Evolutionary conservation across 345 rosid genomes (phyloP).

Genomic region (Xanthoceras sorbifolium): DNA sequence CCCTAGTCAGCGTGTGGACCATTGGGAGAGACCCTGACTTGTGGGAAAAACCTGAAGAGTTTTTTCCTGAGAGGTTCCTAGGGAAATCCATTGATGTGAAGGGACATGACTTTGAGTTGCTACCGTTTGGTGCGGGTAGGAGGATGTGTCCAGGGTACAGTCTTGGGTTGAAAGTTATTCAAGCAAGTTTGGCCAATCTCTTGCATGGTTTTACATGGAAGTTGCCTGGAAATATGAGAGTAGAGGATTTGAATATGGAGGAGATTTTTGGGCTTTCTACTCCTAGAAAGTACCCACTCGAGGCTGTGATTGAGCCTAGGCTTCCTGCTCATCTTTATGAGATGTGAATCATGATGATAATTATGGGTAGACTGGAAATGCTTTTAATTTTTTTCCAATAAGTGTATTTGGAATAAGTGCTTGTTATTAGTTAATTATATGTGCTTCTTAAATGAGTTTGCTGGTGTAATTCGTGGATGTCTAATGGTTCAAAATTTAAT

Average conservation of each 20-base stretch:
- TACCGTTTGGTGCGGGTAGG: constrained; percentile 73
- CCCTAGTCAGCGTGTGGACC: constrained; percentile 51
- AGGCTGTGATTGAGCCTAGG: constrained; percentile 44
- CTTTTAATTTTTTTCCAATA: neutral
- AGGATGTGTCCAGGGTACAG: constrained; percentile 80
- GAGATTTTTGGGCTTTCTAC: constrained; percentile 58
- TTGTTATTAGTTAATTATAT: too few relatives aligned
- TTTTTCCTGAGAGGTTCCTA: constrained; percentile 57
- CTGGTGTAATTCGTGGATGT: neutral
- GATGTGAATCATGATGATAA: too few relatives aligned
- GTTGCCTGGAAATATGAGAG: constrained; percentile 35
- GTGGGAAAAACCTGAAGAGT: constrained; percentile 59
- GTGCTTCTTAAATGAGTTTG: neutral
- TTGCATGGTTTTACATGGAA: constrained; percentile 64
- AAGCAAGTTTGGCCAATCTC: constrained; percentile 51
- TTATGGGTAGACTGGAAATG: neutral
- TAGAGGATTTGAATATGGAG: constrained; percentile 56
- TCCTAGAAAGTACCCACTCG: constrained; percentile 49
- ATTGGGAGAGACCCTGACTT: constrained; percentile 56
- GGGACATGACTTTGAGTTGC: constrained; percentile 58
- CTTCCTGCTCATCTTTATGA: constrained; percentile 44
- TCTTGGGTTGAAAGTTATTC: constrained; percentile 61
- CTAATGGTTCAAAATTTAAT: too few relatives aligned
- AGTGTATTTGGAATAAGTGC: neutral
- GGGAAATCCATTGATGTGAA: constrained; percentile 47